phyloP scores from a whole-genome alignment of 768 basidiomycete species.

The Scleroderma bovista region DNA sequence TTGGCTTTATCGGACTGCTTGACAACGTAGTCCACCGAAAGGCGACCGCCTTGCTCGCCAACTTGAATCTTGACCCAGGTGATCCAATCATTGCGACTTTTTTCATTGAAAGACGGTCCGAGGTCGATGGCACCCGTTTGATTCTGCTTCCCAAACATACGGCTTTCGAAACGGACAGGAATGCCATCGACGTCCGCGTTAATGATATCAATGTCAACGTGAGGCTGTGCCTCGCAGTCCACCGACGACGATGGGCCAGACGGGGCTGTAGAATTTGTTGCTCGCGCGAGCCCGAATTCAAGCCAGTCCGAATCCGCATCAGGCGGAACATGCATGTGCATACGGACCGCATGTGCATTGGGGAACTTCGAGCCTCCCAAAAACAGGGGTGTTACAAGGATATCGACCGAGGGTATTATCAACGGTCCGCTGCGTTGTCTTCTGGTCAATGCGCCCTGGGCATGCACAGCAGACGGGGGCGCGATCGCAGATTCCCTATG shows the following conservation, averaged over 20 bases:
- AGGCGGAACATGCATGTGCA: conserved; percentile 50
- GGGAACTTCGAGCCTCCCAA: conserved; percentile 22
- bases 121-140: conserved; percentile 30
- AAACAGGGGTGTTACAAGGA: conserved; percentile 48
- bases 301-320: conserved; percentile 65
- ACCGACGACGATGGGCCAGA: conserved; percentile 3
- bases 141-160: conserved; percentile 33
- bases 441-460: conserved; percentile 29
- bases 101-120: conserved; percentile 45
- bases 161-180: conserved; percentile 55
- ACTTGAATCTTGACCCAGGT: conserved; percentile 60
- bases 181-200: conserved; percentile 61
- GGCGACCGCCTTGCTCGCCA: conserved; percentile 43
- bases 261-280: conserved; percentile 13
- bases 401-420: conserved; percentile 56
- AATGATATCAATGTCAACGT: conserved; percentile 44
- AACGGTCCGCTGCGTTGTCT: conserved; percentile 49
- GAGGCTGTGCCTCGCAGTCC: conserved; percentile 30
- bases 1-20: conserved; percentile 17
- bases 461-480: conserved; percentile 9
- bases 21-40: conserved; percentile 66
- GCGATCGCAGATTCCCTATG: conserved; percentile 9
- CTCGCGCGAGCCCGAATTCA: conserved; percentile 65
- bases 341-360: conserved; percentile 53
- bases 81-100: conserved; percentile 54